Evolutionary conservation across 192 early-diverging fungal genomes (phyloP), one percentile per base, ranked within the genome.

Genomic region (Backusella macrospora): DNA sequence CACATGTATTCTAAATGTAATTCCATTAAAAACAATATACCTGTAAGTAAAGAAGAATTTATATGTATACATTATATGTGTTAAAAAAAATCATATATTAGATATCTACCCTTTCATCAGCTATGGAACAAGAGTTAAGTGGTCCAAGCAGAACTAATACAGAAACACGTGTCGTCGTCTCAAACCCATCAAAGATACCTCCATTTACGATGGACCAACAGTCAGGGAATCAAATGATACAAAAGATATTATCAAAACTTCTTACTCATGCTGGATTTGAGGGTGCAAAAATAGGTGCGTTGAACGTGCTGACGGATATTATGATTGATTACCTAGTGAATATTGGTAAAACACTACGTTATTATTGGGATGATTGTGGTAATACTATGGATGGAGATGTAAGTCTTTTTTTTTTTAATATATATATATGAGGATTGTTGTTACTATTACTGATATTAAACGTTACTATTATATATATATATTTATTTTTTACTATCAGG

Each of bases 231-330:
- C 84, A 78, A 10, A 78, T 93, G 47, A 77, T 95, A 66, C 80
- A 85, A 62, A 90, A 92, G 7, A 86, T 85, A 10, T 74, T 81
- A 9, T 83, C 88, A 0, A 86, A 91, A 70, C 71, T 97, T 69
- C 80, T 96, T 59, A 79, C 90, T 37, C 96, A 98, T 75, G 81
- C 89, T n/a, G 96, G 96, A 34, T 98, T 97, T 80, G 95, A 98
- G 79, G 84, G 92, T 42, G 81, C 86, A 26, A 86, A 88, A 9
- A 80, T 79, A 42, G 74, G 82, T 47, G 93, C 94, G n/a, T 68
- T 95, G 73, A 78, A 89, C 23, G 83, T 92, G 13, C 72, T 97
- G 69, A 88, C 90, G 40, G 96, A 94, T 73, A 86, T 96, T 47
- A 83, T 92, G 29, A 79, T 81, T 37, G 91, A 97, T 64, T 95